phyloP scores from a whole-genome alignment of 2,329 filamentous ascomycete species.

The Colletotrichum coccodes region DNA sequence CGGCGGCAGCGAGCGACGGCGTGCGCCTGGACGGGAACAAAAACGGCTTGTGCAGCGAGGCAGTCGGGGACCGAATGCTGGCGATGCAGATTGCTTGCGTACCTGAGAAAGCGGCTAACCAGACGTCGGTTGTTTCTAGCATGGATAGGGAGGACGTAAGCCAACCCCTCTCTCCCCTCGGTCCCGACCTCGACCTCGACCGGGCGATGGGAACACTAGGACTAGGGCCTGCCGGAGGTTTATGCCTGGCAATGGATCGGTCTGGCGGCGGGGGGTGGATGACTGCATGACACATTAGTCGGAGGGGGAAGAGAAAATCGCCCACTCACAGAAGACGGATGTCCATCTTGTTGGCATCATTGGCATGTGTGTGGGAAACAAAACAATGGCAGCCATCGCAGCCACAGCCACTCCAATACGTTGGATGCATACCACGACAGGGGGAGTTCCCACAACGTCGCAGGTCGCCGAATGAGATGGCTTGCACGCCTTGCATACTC shows the following conservation, averaged over 20 bases:
- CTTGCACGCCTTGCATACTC: background rate
- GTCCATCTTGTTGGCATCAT: background rate
- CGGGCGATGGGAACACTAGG: background rate
- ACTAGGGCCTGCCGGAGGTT: background rate
- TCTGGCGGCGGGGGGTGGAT: conserved; percentile 18
- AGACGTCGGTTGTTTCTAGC: background rate
- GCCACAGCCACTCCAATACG: conserved; percentile 6
- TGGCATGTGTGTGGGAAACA: conserved; percentile 19
- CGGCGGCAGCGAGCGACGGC: background rate
- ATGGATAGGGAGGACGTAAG: background rate
- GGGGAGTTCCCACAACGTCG: background rate
- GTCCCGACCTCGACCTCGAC: conserved; percentile 6
- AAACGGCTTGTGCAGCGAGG: background rate
- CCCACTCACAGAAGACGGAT: background rate
- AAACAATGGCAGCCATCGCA: conserved; percentile 19
- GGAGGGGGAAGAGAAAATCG: background rate
- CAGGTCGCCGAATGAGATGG: conserved; percentile 14
- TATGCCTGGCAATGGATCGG: background rate
- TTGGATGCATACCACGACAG: conserved; percentile 21
- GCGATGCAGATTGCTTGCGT: background rate
- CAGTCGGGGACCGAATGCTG: background rate
- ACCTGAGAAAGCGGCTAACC: background rate
- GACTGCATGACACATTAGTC: conserved; percentile 17
- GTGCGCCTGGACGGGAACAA: background rate
- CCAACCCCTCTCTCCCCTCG: background rate